These are phyloP conservation scores for Pseudogymnoascus sp. DNA, from an alignment of 2,329 filamentous ascomycete species.

Conservation along the genomic window DNA sequence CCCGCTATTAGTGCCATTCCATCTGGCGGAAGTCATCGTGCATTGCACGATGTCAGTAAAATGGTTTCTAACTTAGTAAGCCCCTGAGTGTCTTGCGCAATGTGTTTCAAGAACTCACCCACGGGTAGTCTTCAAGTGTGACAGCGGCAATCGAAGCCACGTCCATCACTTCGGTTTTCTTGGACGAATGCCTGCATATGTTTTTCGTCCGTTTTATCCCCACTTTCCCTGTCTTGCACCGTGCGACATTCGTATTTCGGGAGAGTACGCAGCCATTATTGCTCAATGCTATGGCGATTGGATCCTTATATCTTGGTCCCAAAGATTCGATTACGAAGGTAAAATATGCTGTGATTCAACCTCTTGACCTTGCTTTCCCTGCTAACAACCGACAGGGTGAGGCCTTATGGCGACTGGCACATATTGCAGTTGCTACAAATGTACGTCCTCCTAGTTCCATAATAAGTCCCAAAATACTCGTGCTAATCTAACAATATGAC, in stretches of 20 bases:
- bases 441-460: constrained; percentile 16
- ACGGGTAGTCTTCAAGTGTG: constrained; percentile 32
- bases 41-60: constrained; percentile 37
- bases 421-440: constrained; percentile 37
- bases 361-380: background rate
- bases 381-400: constrained; percentile 28
- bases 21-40: constrained; percentile 34
- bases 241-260: constrained; percentile 36
- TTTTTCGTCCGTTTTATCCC: constrained; percentile 39
- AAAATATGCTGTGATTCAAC: background rate
- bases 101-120: background rate
- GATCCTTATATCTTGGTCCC: constrained; percentile 37
- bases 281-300: constrained; percentile 38
- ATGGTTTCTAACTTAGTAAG: constrained; percentile 36
- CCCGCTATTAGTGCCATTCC: constrained; percentile 33
- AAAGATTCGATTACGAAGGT: constrained; percentile 35
- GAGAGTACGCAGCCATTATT: constrained; percentile 37
- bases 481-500: background rate
- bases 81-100: background rate
- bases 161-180: constrained; percentile 37
- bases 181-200: constrained; percentile 40
- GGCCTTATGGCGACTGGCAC: constrained; percentile 36
- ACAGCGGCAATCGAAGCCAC: constrained; percentile 37
- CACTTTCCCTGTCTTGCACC: constrained; percentile 37
- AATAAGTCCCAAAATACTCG: background rate